These are phyloP conservation scores for Leccinum solheimii DNA, from an alignment of 1,284 basidiomycete genomes.

Conservation along the genomic window DNA sequence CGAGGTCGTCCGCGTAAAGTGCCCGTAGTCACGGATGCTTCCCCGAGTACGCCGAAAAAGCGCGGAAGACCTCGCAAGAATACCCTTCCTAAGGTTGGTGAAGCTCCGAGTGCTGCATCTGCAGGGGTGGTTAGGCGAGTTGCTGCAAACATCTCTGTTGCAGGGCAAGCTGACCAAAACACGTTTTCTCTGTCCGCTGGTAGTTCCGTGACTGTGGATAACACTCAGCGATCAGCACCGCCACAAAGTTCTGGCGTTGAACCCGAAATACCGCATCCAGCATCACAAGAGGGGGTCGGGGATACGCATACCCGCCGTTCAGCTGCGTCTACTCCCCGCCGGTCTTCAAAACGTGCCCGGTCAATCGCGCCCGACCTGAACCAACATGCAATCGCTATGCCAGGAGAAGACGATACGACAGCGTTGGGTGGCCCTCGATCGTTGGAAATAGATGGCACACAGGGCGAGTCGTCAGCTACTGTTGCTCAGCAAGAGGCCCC, in stretches of 20 bases:
- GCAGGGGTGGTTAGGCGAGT: background rate
- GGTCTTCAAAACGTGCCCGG: constrained; percentile 7
- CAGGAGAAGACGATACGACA: background rate
- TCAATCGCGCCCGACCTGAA: background rate
- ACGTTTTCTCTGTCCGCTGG: background rate
- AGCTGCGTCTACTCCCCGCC: background rate
- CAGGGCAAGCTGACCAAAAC: constrained; percentile 1
- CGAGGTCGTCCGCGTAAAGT: constrained; percentile 40
- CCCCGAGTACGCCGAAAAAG: constrained; percentile 22
- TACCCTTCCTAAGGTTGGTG: constrained; percentile 7
- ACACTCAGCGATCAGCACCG: background rate
- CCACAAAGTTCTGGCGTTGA: constrained; percentile 2
- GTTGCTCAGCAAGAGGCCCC: constrained; percentile 3
- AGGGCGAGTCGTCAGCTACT: background rate
- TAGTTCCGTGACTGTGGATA: background rate
- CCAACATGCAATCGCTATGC: background rate
- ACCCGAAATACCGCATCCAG: background rate
- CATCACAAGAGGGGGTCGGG: background rate
- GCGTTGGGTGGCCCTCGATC: background rate
- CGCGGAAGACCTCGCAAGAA: constrained; percentile 40
- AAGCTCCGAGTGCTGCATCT: background rate
- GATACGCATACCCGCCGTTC: background rate
- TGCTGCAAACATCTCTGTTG: background rate
- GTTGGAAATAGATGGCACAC: background rate
- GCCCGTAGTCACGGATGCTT: constrained; percentile 11